phyloP scores from a whole-genome alignment of 169 alveolate genomes.

The Amoebophrya sp. region DNA sequence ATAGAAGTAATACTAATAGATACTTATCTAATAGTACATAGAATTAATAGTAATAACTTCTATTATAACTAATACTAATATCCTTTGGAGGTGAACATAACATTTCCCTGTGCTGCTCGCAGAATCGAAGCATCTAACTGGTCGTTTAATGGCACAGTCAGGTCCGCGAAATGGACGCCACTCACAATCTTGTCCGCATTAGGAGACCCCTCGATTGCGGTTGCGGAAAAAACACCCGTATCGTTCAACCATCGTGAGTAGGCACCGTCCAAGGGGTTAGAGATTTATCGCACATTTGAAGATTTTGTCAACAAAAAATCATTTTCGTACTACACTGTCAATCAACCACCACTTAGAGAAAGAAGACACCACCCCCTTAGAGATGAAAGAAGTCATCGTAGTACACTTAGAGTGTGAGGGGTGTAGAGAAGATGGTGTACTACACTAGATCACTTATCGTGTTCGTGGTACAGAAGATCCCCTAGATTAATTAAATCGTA shows the following conservation, averaged over 20 bases:
- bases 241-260: constrained; percentile 23
- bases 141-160: neutral
- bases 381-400: no score
- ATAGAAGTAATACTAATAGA: no score
- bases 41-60: no score
- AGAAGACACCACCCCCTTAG: neutral
- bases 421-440: no score
- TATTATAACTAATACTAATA: no score
- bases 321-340: neutral
- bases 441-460: no score
- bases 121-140: neutral
- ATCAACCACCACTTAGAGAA: neutral
- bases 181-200: neutral
- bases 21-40: no score
- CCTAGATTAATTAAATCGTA: no score
- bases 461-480: no score
- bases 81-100: no score
- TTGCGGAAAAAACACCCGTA: neutral
- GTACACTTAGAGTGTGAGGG: no score
- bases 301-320: neutral
- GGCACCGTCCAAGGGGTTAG: neutral
- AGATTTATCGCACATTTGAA: neutral
- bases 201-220: neutral
- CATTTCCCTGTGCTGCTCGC: neutral
- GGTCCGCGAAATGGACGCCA: neutral